Evolutionary conservation across 108 stramenopile genomes (phyloP).

Genomic region (Cyclotella choctawhatcheeana): DNA sequence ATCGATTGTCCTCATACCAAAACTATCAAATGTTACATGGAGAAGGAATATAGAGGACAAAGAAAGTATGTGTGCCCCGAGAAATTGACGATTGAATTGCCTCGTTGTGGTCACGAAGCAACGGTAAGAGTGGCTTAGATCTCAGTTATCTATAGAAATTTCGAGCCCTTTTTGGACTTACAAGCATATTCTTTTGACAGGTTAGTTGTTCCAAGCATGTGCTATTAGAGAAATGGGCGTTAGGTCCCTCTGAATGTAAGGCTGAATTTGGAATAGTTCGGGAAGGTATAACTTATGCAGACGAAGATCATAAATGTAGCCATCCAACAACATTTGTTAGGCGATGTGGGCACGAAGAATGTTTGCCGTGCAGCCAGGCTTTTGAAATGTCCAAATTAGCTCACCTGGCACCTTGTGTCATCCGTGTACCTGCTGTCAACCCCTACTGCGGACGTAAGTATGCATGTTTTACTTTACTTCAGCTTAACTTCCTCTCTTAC

Average conservation of each 20-base stretch:
- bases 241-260: slow-evolving; percentile 7
- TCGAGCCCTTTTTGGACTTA: too few species aligned
- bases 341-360: slow-evolving; percentile 27
- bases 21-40: slow-evolving; percentile 31
- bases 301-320: slow-evolving; percentile 30
- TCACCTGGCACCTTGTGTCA: slow-evolving; percentile 7
- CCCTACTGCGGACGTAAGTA: slow-evolving; percentile 24
- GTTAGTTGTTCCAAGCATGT: slow-evolving; percentile 11
- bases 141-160: too few species aligned
- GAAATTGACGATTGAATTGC: slow-evolving; percentile 13
- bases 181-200: too few species aligned
- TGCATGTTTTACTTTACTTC: not conserved
- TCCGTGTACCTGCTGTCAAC: slow-evolving; percentile 5
- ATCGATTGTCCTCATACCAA: slow-evolving; percentile 29
- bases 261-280: slow-evolving; percentile 37
- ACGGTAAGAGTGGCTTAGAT: too few species aligned
- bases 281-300: slow-evolving; percentile 40
- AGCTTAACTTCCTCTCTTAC: not conserved
- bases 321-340: slow-evolving; percentile 15
- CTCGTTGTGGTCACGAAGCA: slow-evolving; percentile 38
- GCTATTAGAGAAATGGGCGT: slow-evolving; percentile 19
- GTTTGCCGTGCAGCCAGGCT: slow-evolving; percentile 4
- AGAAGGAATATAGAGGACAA: slow-evolving; percentile 16
- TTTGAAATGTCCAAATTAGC: slow-evolving; percentile 20
- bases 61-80: slow-evolving; percentile 20